Base-by-base conservation (phyloP, 495 filamentous ascomycete species). In the Immersiella caudata region DNA sequence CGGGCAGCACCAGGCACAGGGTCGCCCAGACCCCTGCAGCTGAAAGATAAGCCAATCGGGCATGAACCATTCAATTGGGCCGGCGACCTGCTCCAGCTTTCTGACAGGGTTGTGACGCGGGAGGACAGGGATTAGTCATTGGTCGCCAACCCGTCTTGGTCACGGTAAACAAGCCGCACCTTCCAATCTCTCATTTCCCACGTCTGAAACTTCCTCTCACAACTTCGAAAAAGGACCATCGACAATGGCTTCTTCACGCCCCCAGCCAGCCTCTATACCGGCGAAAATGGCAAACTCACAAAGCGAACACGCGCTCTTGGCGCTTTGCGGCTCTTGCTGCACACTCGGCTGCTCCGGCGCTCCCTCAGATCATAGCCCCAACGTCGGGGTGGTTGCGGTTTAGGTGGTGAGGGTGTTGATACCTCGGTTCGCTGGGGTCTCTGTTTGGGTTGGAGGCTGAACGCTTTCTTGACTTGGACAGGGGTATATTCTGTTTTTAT, bases 321-420 rank as follows among this genome's bases (percentile, higher is more conserved):
- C 40, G 64, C 59, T 22, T 55, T 52, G 27, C 20, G 22, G 52
- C 55, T 36, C 20, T 51, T 58, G 14, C 18, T 49, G 60, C 49
- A 12, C 36, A 60, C 26, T 16, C 27, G 46, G 29, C 36, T n/a
- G 6, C 4, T 27, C 20, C 16, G 35, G n/a, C 54, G 58, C 61
- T n/a, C 8, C 29, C 72, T 74, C 74, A 70, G 71, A 80, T 69
- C 74, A 88, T 87, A 90, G 85, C 89, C 91, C 90, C 90, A 91
- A 88, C 74, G 88, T 75, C 74, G 90, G 90, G 90, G 91, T 91
- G 70, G 74, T 76, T 68, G 74, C 52, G 46, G 12, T 70, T 63
- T 78, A 70, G 36, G 60, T 16, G 16, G 20, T 57, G 14, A 18
- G 36, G 18, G 62, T 21, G 61, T 36, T 33, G 16, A 67, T 49